Conservation (phyloP, 2,329 filamentous ascomycete species). For the Phaeosphaeriaceae sp. region DNA sequence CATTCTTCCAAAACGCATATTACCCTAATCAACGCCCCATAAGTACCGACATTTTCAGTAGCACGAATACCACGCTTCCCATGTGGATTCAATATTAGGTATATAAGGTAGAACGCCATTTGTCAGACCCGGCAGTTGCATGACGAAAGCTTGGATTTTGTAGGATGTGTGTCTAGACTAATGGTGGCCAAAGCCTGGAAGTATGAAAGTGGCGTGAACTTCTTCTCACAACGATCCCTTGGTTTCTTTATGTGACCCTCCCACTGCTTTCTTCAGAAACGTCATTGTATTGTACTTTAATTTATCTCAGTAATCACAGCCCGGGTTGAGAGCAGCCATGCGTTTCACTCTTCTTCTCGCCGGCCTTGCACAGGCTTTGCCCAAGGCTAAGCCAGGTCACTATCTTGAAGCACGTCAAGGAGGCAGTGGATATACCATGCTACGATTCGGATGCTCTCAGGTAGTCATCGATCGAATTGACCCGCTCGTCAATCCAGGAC, state of each 20-base stretch:
- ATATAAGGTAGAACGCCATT: neutral
- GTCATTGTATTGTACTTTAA: neutral
- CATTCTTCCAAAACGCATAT: constrained; percentile 2
- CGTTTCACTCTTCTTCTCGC: constrained; percentile 3
- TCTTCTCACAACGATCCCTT: neutral
- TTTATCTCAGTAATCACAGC: neutral
- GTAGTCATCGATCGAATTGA: constrained; percentile 33
- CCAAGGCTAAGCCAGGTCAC: constrained; percentile 4
- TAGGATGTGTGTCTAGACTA: neutral
- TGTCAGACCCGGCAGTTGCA: neutral
- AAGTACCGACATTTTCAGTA: constrained; percentile 2
- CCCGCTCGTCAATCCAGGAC: constrained; percentile 40
- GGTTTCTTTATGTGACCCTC: neutral
- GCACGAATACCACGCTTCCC: neutral
- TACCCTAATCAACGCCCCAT: constrained; percentile 2
- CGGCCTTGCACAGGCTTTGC: constrained; percentile 7
- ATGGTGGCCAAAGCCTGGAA: neutral
- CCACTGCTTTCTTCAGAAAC: neutral
- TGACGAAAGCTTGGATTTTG: neutral
- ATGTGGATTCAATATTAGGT: constrained; percentile 1
- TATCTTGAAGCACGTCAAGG: constrained; percentile 5
- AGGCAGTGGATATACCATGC: neutral
- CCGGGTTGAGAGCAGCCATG: neutral
- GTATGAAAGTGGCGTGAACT: constrained; percentile 3
- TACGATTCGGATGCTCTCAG: constrained; percentile 31